Evolutionary conservation across 495 filamentous ascomycete species (phyloP), one percentile per base, ranked within the genome.

Genomic region (Xylaria scruposa): DNA sequence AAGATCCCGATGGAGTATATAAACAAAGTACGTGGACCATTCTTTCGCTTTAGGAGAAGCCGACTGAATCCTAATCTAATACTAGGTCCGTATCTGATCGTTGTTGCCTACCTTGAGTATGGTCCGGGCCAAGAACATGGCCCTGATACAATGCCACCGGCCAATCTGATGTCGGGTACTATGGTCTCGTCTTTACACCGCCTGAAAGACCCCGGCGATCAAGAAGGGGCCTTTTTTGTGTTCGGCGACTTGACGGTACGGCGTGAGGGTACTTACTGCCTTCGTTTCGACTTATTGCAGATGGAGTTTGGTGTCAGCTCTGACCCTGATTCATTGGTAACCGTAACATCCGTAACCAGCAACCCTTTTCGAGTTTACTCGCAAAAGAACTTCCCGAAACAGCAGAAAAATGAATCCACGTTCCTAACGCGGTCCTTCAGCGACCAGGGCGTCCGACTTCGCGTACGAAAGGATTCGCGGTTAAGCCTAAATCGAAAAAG

Each of bases 141-240:
- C 68, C 76, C 64, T 73, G 78, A 70, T 71, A 79, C 78, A 12
- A 89, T 86, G 42, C 85, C 90, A 13, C 86, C 97, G 59, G 90
- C 91, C 63, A 84, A 84, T 71, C 78, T 83, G 60, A 76, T 86
- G 73, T 78, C 81, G 33, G 96, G 96, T 29, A 93, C 92, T 26
- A 83, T 95, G 67, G 93, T 95, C 36, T 98, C 96, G 24, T 99
- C 96, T 31, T 87, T 97, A 65, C 95, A 99, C 82, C 89, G 94
- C 63, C 83, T 98, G 72, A 98, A 98, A 81, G 94, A 98, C 79
- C 89, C 92, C 17, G 90, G 95, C 78, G 97, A 99, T 80, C 89
- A 76, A 88, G 95, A 98, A 86, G 95, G 94, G 15, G 94, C 92
- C 2, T 99, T 97, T 84, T 98, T 99, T 72, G 93, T 98, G n/a